Evolutionary conservation across 2,329 filamentous ascomycete species (phyloP), one percentile per base, ranked within the genome.

Genomic region (Coniochaeta pulveracea): DNA sequence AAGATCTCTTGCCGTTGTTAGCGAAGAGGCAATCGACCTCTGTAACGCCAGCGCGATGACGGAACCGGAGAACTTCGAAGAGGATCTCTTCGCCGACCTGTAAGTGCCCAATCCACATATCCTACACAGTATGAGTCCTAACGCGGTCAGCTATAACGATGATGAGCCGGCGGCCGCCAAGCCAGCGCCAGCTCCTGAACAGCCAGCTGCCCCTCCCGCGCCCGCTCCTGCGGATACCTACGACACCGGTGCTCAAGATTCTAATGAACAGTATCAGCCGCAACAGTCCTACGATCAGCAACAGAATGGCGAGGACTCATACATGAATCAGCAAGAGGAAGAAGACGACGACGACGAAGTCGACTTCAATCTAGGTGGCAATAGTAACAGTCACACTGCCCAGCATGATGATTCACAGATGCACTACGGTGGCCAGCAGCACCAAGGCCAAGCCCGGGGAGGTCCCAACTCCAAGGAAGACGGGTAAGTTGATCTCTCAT

Each of bases 1-100:
- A n/a, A n/a, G n/a, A n/a, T n/a, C n/a, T n/a, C n/a, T n/a, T n/a
- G n/a, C n/a, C n/a, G n/a, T n/a, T n/a, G n/a, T n/a, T n/a, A n/a
- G n/a, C n/a, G n/a, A n/a, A n/a, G n/a, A n/a, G n/a, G n/a, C n/a
- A n/a, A n/a, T n/a, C n/a, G n/a, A n/a, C n/a, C n/a, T n/a, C n/a
- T n/a, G n/a, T n/a, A 36, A 30, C 35, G n/a, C 45, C 32, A 36
- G 39, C 55, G 68, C 30, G 46, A 86, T 86, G 81, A 73, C 80
- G 19, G 83, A 88, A 48, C 64, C 71, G 35, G 81, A 85, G 46
- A 80, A 81, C 43, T 75, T 83, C 46, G 84, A 93, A 44, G 85
- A 93, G 52, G 85, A 93, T 69, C 80, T 93, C 54, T 93, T 93
- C 57, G 85, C 84, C 48, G 85, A 93, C 61, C 70, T 93, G 85